Base-by-base conservation (phyloP, 495 filamentous ascomycete genomes). In the Tirmania nivea region DNA sequence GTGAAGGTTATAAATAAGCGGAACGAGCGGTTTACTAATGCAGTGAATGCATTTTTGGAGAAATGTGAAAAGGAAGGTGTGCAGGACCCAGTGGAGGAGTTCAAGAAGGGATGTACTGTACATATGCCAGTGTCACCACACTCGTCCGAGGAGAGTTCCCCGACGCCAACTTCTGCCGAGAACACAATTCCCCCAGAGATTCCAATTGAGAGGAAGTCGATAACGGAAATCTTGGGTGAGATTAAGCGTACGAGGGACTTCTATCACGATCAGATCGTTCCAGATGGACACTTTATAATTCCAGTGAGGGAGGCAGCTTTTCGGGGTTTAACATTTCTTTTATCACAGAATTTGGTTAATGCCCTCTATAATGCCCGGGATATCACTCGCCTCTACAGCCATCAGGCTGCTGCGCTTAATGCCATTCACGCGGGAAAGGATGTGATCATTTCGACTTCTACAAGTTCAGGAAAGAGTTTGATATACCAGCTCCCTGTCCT, bases 401-500 rank as follows among this genome's bases (percentile, higher is more conserved):
- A 99, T 64, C 90, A 99, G 68, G 79, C 86, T 1, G 85, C 94
- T 67, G 90, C 90, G 0, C 93, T 96, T 63, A 99, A 96, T 65
- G 75, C 80, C 56, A 69, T 99, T 31, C 76, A 93, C 56, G 78
- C 78, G 4, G 87, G 86, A 0, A 77, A 79, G 39, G 77, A 95
- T 65, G 88, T 95, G 39, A 89, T 99, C 55, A 82, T 96, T 0
- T 78, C 87, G 3, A 99, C 90, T 0, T 94, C 89, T 14, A 99
- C 90, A 0, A 88, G 83, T 65, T 96, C 92, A 0, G 90, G 90
- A 6, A 99, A 99, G 67, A 93, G 86, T 6, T 68, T 99, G 34
- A 95, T 96, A 52, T 99, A 96, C 62, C 92, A 96, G 61, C 71
- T 99, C 17, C 90, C 90, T 0, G 88, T 96, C 57, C 69, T 99